Conservation (phyloP, 2,329 filamentous ascomycete genomes). For the Alternaria ethzedia region DNA sequence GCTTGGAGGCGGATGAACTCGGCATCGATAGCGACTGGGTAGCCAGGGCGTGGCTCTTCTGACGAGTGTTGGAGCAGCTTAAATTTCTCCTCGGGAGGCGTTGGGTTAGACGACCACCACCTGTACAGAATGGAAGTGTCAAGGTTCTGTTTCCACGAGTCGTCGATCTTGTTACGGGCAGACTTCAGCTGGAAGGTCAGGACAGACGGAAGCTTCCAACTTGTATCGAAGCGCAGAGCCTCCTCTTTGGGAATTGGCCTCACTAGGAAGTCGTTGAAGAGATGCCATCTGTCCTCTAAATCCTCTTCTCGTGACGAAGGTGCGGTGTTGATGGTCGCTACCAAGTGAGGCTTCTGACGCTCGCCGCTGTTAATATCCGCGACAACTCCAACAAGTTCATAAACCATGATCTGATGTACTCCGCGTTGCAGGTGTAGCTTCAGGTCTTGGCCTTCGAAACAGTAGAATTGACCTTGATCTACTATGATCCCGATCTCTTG, state of each 20-base stretch:
- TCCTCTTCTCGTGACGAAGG: constrained; percentile 68
- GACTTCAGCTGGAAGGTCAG: constrained; percentile 84
- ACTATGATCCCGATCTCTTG: constrained; percentile 93
- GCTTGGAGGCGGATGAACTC: constrained; percentile 94
- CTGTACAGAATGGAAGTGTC: constrained; percentile 86
- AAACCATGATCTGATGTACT: constrained; percentile 82
- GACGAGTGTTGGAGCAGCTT: constrained; percentile 61
- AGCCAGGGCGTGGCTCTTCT: constrained; percentile 74
- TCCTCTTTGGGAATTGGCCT: constrained; percentile 79
- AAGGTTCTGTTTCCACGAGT: constrained; percentile 82
- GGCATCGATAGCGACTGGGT: constrained; percentile 87
- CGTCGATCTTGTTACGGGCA: constrained; percentile 81
- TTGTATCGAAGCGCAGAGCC: constrained; percentile 84
- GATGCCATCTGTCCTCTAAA: constrained; percentile 79
- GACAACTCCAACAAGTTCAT: constrained; percentile 88
- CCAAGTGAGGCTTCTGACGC: constrained; percentile 86
- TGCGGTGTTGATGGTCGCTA: constrained; percentile 85
- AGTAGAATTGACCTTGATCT: constrained; percentile 89
- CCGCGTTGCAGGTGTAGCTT: constrained; percentile 79
- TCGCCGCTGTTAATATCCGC: constrained; percentile 87
- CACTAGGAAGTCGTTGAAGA: constrained; percentile 98
- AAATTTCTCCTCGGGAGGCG: constrained; percentile 62
- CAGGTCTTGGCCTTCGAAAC: constrained; percentile 91
- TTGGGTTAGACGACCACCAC: constrained; percentile 62
- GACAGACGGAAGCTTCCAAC: constrained; percentile 92